Conservation (phyloP, 1,284 basidiomycete genomes). For the Austroboletus novae-zelandiae region DNA sequence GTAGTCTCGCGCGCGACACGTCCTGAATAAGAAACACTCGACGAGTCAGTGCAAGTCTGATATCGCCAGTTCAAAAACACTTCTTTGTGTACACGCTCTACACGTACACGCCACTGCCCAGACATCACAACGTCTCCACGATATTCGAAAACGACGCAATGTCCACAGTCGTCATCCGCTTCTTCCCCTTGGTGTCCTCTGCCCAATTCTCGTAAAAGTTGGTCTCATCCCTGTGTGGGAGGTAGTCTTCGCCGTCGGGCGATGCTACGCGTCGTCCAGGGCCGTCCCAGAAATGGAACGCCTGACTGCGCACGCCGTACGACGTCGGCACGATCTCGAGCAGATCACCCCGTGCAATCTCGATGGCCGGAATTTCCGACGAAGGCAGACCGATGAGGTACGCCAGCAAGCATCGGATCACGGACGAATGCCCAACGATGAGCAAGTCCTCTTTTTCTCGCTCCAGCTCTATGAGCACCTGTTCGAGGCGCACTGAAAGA, state of each 20-base stretch:
- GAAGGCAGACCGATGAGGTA: slow-evolving; percentile 95
- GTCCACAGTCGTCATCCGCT: slow-evolving; percentile 35
- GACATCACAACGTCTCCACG: background rate
- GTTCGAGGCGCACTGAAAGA: slow-evolving; percentile 72
- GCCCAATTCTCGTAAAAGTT: slow-evolving; percentile 88
- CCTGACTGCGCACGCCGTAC: slow-evolving; percentile 86
- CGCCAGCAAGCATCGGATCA: slow-evolving; percentile 91
- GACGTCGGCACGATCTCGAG: slow-evolving; percentile 88
- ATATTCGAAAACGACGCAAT: slow-evolving; percentile 21
- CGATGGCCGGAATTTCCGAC: slow-evolving; percentile 94
- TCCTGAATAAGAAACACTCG: too few species aligned
- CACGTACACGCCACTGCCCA: too few species aligned
- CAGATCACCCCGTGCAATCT: slow-evolving; percentile 88
- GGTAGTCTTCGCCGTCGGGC: slow-evolving; percentile 38
- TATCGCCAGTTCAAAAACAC: too few species aligned
- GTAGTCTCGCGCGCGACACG: too few species aligned
- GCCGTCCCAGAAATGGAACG: slow-evolving; percentile 92
- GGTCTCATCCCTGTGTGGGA: slow-evolving; percentile 52
- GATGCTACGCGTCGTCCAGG: slow-evolving; percentile 59
- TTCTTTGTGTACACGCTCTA: too few species aligned
- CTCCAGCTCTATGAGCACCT: slow-evolving; percentile 82
- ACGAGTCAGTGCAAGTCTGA: too few species aligned
- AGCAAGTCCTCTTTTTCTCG: slow-evolving; percentile 75
- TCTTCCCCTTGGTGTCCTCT: slow-evolving; percentile 77
- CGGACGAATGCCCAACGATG: slow-evolving; percentile 89